Base-by-base conservation (phyloP, 768 basidiomycete species). In the Trametes coccinea region DNA sequence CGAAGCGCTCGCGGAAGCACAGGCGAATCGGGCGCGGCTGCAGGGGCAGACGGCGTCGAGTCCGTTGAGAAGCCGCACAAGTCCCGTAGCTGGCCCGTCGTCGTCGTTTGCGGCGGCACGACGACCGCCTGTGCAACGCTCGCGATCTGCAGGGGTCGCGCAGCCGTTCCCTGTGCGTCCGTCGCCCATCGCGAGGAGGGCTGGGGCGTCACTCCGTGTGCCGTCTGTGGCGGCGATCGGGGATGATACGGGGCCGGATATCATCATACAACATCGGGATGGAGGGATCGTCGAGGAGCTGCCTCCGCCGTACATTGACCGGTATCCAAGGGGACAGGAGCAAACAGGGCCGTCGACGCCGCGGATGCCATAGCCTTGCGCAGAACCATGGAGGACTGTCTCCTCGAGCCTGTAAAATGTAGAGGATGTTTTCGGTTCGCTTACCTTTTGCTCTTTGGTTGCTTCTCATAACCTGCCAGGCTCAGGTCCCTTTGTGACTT, bases 201-300 rank as follows among this genome's bases (percentile, higher is more conserved):
- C 41, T 45, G 50, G 53, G 34, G 50, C 60, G 39, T 61, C 62
- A 41, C 59, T 62, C 22, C 62, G 61, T n/a, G 17, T 62, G 45
- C 39, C 59, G 46, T 47, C 60, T 31, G 50, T 54, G 58, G 52
- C 44, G 33, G 33, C 62, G 10, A 66, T 66, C 56, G 55, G 61
- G 5, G 69, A 67, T 11, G 58, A 53, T 22, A 22, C 22, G 33
- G 57, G 63, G 14, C 70, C 70, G 6, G 77, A 77, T 46, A 71
- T 78, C 63, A 71, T 79, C 45, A 73, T 78, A 27, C 78, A 78
- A 60, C 78, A 79, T 65, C 66, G 71, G 34, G 78, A 79, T 56
- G 74, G 73, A 39, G 77, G 74, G 13, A 59, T 73, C 16, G 75
- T 78, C n/a, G 75, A 74, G 30, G 78, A 79, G 59, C 69, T 77